phyloP scores from a whole-genome alignment of 2,329 filamentous ascomycete species.

The Stagonosporopsis rhizophila region DNA sequence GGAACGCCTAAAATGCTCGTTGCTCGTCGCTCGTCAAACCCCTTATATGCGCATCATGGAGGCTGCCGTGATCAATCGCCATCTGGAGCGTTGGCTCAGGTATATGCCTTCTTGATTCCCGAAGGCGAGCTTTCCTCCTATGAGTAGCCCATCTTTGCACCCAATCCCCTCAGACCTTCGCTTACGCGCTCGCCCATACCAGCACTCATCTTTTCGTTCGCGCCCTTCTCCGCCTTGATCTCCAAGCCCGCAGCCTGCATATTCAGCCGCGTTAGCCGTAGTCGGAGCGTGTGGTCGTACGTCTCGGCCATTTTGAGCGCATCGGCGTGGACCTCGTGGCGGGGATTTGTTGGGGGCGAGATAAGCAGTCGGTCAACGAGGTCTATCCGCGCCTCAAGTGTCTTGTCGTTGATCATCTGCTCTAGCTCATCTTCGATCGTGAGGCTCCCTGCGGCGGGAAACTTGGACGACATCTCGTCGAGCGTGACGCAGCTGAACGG shows the following conservation, averaged over 20 bases:
- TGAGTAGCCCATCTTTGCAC: slow-evolving; percentile 41
- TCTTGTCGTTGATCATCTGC: slow-evolving; percentile 74
- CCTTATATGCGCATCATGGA: background rate
- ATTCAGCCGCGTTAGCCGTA: slow-evolving; percentile 80
- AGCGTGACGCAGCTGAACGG: slow-evolving; percentile 90
- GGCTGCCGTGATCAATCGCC: background rate
- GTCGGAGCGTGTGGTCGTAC: slow-evolving; percentile 77
- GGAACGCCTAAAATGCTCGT: slow-evolving; percentile 19
- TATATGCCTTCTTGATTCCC: background rate
- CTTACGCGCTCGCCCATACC: slow-evolving; percentile 32
- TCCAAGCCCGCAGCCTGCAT: slow-evolving; percentile 79
- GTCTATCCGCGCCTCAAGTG: slow-evolving; percentile 82
- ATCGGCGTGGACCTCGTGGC: slow-evolving; percentile 72
- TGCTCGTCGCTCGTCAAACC: background rate
- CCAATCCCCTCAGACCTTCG: slow-evolving; percentile 37
- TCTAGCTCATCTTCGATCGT: slow-evolving; percentile 76
- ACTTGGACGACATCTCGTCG: slow-evolving; percentile 77
- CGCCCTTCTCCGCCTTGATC: slow-evolving; percentile 52
- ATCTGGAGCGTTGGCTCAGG: background rate
- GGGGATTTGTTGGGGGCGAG: slow-evolving; percentile 70
- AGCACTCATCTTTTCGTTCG: slow-evolving; percentile 21
- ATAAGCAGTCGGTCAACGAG: slow-evolving; percentile 81
- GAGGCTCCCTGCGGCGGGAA: slow-evolving; percentile 62
- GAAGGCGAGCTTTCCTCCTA: slow-evolving; percentile 13
- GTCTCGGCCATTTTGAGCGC: slow-evolving; percentile 71